phyloP scores from a whole-genome alignment of 2,329 filamentous ascomycete species.

The Sclerotinia trifoliorum region DNA sequence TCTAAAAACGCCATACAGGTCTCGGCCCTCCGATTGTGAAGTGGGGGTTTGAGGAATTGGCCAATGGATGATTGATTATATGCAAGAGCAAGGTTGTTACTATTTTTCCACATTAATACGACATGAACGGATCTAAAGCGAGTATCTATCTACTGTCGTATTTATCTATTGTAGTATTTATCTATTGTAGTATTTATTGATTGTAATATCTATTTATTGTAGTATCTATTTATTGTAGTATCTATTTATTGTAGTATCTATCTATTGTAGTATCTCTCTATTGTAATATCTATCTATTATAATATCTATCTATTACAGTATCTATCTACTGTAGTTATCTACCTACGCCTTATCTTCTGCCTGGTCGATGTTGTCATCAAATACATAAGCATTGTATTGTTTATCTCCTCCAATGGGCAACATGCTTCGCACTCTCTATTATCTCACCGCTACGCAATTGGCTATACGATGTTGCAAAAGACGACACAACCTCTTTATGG shows the following conservation, averaged over 20 bases:
- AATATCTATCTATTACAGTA: too few relatives aligned
- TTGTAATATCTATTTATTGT: too few relatives aligned
- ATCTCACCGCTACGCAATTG: not conserved
- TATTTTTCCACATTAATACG: not conserved
- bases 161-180: too few relatives aligned
- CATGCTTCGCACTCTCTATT: not conserved
- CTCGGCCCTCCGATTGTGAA: not conserved
- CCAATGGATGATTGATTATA: not conserved
- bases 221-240: too few relatives aligned
- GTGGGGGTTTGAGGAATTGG: not conserved
- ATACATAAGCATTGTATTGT: not conserved
- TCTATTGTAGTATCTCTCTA: too few relatives aligned
- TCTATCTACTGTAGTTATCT: too few relatives aligned
- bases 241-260: too few relatives aligned
- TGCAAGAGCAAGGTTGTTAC: conserved; percentile 1
- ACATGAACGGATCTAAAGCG: not conserved
- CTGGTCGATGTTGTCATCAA: not conserved
- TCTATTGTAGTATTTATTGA: too few relatives aligned
- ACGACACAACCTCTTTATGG: not conserved
- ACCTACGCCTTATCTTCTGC: not conserved
- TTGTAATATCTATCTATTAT: too few relatives aligned
- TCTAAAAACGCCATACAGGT: not conserved
- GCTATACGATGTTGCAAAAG: not conserved
- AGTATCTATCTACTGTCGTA: too few relatives aligned
- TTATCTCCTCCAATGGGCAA: not conserved